Evolutionary conservation across 306 rosid species (phyloP).

Genomic region (Casuarina glauca): DNA sequence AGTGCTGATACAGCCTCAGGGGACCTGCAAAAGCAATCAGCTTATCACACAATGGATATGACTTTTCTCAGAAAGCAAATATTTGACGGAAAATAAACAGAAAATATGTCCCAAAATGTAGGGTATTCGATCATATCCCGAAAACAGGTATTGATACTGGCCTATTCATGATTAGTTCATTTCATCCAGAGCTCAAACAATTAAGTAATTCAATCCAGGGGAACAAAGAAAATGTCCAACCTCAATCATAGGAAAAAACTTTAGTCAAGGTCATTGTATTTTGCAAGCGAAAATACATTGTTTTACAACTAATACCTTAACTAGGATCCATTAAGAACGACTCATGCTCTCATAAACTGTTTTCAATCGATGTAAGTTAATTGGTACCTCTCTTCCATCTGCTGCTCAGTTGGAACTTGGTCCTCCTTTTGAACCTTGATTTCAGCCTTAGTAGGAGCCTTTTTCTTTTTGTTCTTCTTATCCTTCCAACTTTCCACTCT

Average conservation of each 20-base stretch:
- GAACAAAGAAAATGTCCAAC: background rate
- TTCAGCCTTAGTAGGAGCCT: slow-evolving; percentile 50
- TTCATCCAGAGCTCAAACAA: background rate
- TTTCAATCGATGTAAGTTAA: background rate
- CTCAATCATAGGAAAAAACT: background rate
- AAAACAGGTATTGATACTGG: background rate
- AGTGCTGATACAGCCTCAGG: slow-evolving; percentile 62
- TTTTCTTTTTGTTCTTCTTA: slow-evolving; percentile 86
- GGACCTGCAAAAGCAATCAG: slow-evolving; percentile 50
- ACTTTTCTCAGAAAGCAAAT: background rate
- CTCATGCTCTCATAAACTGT: background rate
- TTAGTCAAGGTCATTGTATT: background rate
- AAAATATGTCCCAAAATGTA: background rate
- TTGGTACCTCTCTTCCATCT: slow-evolving; percentile 75
- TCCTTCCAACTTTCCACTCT: slow-evolving; percentile 99
- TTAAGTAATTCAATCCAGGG: background rate
- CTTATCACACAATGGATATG: background rate
- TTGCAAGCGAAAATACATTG: background rate
- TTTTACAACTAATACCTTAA: background rate
- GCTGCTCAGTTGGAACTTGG: slow-evolving; percentile 74
- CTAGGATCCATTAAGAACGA: background rate
- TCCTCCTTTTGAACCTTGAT: slow-evolving; percentile 53
- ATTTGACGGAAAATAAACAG: background rate
- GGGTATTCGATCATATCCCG: background rate
- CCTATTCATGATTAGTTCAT: background rate